Conservation (phyloP, 2,329 filamentous ascomycete genomes). For the Neophaeococcomyces mojaviensis region DNA sequence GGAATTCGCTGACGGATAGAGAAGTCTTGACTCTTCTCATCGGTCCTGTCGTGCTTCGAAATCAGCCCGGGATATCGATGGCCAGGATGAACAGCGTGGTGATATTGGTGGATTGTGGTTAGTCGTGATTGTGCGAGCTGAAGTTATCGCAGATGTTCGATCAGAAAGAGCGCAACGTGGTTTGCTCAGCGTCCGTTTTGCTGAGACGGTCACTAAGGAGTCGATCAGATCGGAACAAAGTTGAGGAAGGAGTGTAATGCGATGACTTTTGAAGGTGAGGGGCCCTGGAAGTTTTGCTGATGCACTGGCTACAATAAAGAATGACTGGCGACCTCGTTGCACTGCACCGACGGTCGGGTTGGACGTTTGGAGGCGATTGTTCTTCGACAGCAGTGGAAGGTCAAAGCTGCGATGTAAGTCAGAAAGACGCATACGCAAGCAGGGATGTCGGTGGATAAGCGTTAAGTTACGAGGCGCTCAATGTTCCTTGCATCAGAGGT, state of each 20-base stretch:
- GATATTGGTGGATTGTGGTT: no score
- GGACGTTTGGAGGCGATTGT: neutral
- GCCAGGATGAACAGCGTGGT: no score
- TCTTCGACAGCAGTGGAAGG: no score
- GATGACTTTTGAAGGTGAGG: constrained; percentile 2
- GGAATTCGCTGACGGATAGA: neutral
- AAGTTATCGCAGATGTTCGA: no score
- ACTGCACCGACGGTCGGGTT: constrained; percentile 4
- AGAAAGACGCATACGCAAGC: neutral
- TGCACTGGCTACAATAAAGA: neutral
- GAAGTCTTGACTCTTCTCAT: neutral
- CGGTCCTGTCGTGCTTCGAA: no score
- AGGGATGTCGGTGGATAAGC: neutral
- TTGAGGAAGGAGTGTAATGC: neutral
- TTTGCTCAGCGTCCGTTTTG: no score
- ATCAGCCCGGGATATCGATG: no score
- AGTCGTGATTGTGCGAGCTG: no score
- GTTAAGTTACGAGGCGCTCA: neutral
- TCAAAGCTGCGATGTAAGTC: neutral
- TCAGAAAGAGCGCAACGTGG: no score
- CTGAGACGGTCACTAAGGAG: no score
- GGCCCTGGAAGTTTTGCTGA: constrained; percentile 1
- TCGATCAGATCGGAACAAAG: neutral
- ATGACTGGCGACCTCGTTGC: constrained; percentile 1
- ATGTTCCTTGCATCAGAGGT: constrained; percentile 2